These are phyloP conservation scores for Penicillium dipodomyicola DNA, from an alignment of 495 filamentous ascomycete species.

Conservation along the genomic window DNA sequence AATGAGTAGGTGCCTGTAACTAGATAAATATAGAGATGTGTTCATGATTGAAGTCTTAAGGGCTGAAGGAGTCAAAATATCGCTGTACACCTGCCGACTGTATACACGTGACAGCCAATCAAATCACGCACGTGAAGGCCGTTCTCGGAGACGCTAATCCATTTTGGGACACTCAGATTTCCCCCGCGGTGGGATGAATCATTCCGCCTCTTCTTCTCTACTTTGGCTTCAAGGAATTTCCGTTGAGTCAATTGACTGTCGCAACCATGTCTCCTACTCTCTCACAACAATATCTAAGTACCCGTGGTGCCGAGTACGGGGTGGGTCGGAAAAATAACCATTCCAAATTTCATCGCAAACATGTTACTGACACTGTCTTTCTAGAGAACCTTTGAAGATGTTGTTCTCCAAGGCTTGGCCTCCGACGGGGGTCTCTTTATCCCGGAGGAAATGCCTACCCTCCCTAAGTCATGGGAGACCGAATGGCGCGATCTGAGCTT, in stretches of 20 bases:
- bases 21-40: background rate
- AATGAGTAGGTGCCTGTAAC: slow-evolving; percentile 44
- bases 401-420: slow-evolving; percentile 88
- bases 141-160: slow-evolving; percentile 34
- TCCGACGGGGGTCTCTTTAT: slow-evolving; percentile 87
- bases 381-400: slow-evolving; percentile 71
- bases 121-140: slow-evolving; percentile 26
- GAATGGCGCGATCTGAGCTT: slow-evolving; percentile 76
- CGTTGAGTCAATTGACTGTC: background rate
- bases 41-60: background rate
- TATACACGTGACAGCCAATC: background rate
- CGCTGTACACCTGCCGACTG: background rate
- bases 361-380: background rate
- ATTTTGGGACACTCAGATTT: background rate
- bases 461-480: slow-evolving; percentile 21
- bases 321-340: slow-evolving; percentile 43
- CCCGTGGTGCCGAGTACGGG: slow-evolving; percentile 74
- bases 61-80: background rate
- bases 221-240: background rate
- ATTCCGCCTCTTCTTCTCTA: slow-evolving; percentile 10
- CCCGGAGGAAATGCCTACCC: slow-evolving; percentile 73
- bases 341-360: background rate
- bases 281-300: slow-evolving; percentile 79
- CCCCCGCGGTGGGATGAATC: slow-evolving; percentile 18
- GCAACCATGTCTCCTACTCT: slow-evolving; percentile 19